Evolutionary conservation across 331 rosid species (phyloP).

Genomic region (Dryas integrifolia): DNA sequence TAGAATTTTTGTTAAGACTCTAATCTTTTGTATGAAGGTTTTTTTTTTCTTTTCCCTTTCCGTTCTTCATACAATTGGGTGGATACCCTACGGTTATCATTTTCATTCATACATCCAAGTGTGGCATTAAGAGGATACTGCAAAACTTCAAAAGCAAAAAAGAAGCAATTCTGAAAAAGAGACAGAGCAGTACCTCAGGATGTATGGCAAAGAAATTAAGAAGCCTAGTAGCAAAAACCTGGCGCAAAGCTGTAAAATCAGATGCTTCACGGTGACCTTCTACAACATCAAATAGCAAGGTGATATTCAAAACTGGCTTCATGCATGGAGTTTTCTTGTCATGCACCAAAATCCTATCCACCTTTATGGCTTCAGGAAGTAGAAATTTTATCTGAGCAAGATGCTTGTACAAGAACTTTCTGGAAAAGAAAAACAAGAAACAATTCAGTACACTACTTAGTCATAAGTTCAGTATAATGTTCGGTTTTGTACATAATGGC

Average conservation of each 20-base stretch:
- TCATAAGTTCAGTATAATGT: not conserved
- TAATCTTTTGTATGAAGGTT: no score
- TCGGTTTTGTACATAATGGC: no score
- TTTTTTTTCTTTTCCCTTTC: no score
- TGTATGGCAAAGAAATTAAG: slow-evolving; percentile 38
- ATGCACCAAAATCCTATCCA: slow-evolving; percentile 47
- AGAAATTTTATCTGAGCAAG: slow-evolving; percentile 67
- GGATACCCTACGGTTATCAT: no score
- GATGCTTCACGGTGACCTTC: slow-evolving; percentile 36
- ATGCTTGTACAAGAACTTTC: slow-evolving; percentile 49
- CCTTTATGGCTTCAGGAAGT: slow-evolving; percentile 52
- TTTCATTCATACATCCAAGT: no score
- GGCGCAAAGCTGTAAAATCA: slow-evolving; percentile 43
- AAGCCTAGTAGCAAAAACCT: slow-evolving; percentile 52
- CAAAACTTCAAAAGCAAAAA: no score
- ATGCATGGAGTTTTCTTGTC: slow-evolving; percentile 55
- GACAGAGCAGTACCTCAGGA: slow-evolving; percentile 50
- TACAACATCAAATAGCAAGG: slow-evolving; percentile 47
- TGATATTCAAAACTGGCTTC: slow-evolving; percentile 57
- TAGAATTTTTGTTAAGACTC: not conserved
- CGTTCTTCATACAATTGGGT: no score
- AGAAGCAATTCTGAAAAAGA: slow-evolving; percentile 13
- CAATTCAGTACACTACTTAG: not conserved
- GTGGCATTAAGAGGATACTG: no score
- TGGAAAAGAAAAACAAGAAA: slow-evolving; percentile 36